A percentile compares a stretch with the other conserved stretches of the same genome.
Evolutionary conservation across 73 alveolate species (phyloP).

Genomic region (Paramecium sexaurelia): DNA sequence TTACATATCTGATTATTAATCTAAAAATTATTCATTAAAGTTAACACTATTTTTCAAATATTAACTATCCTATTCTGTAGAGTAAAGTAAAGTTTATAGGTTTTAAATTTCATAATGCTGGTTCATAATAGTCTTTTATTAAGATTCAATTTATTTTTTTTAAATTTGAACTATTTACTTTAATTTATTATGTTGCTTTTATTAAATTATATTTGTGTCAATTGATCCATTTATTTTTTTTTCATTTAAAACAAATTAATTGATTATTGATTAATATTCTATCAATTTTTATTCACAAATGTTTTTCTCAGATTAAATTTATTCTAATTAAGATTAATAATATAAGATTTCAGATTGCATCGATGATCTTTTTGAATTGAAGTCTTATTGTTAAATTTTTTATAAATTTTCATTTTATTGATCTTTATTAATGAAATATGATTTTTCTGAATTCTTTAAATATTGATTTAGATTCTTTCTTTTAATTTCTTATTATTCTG

Average conservation of each 20-base stretch:
- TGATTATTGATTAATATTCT: not conserved
- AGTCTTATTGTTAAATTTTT: not conserved
- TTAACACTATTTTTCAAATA: not conserved
- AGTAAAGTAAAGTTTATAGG: not conserved
- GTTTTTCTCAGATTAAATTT: not conserved
- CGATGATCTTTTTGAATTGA: not conserved
- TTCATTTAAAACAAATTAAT: conserved; percentile 21
- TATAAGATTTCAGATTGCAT: not conserved
- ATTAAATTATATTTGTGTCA: not conserved
- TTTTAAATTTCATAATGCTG: conserved; percentile 40
- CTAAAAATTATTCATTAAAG: not conserved
- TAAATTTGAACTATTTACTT: not conserved
- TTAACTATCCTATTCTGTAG: conserved; percentile 13
- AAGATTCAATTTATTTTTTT: conserved; percentile 49
- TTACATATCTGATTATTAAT: not conserved
- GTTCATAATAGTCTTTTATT: conserved; percentile 46
- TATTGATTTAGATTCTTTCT: not conserved
- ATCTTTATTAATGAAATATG: not conserved
- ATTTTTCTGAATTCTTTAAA: not conserved
- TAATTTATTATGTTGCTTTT: not conserved
- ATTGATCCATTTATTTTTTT: not conserved
- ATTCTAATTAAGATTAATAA: not conserved
- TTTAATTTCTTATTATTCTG: not conserved
- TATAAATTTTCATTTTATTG: not conserved
- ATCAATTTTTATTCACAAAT: conserved; percentile 13